phyloP scores from a whole-genome alignment of 2,329 filamentous ascomycete species.

The Tricladium varicosporioides region DNA sequence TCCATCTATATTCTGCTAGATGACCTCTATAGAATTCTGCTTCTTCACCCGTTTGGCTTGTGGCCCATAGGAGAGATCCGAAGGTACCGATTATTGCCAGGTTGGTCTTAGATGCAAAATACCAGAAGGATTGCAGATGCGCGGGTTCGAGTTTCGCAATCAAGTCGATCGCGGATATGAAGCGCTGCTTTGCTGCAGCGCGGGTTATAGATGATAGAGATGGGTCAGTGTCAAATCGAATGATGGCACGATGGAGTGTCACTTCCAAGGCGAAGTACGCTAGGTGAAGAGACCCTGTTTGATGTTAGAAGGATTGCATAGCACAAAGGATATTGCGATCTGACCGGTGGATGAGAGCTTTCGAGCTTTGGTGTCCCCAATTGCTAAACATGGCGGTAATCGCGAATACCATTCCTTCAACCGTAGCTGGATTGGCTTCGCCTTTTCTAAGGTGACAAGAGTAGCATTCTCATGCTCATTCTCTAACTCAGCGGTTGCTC shows the following conservation, averaged over 20 bases:
- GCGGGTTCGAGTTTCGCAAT: slow-evolving; percentile 42
- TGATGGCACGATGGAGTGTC: slow-evolving; percentile 48
- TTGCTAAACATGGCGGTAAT: slow-evolving; percentile 43
- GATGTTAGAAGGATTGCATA: neutral
- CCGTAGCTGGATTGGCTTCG: slow-evolving; percentile 46
- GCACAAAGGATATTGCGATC: neutral
- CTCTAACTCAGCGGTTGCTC: slow-evolving; percentile 23
- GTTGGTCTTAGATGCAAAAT: slow-evolving; percentile 82
- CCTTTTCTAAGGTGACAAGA: slow-evolving; percentile 42
- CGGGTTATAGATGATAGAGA: slow-evolving; percentile 23
- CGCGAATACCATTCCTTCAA: slow-evolving; percentile 47
- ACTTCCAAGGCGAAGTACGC: slow-evolving; percentile 51
- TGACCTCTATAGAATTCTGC: slow-evolving; percentile 27
- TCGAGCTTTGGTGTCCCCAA: slow-evolving; percentile 41
- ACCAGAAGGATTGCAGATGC: slow-evolving; percentile 62
- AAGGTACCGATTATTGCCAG: slow-evolving; percentile 96
- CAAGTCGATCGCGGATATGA: slow-evolving; percentile 41
- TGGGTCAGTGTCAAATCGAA: slow-evolving; percentile 40
- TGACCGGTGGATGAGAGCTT: slow-evolving; percentile 39
- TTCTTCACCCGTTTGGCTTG: slow-evolving; percentile 23
- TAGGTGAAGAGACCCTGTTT: slow-evolving; percentile 45
- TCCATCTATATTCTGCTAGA: slow-evolving; percentile 28
- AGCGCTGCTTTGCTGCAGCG: slow-evolving; percentile 38
- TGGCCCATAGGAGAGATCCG: slow-evolving; percentile 38
- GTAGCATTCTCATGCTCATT: slow-evolving; percentile 24